Conservation (phyloP, 164 flowering plant species). For the Piper betle region DNA sequence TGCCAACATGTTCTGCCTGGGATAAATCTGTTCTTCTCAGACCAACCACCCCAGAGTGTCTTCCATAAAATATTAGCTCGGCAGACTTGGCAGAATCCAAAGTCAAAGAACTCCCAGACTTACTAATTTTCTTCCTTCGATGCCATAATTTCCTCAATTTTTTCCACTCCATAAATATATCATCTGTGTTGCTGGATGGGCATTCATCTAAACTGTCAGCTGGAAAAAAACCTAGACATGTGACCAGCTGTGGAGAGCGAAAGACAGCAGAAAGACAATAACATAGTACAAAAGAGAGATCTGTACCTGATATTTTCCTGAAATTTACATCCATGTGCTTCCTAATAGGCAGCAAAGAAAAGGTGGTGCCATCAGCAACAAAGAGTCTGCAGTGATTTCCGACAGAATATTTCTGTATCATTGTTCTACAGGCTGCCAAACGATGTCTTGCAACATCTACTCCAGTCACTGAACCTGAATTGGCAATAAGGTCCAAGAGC, state of each 20-base stretch:
- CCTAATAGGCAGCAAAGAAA: constrained; percentile 49
- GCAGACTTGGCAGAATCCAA: constrained; percentile 6
- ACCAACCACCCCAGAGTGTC: constrained; percentile 72
- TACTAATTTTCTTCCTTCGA: constrained; percentile 58
- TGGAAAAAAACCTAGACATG: constrained; percentile 1
- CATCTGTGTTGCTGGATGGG: constrained; percentile 21
- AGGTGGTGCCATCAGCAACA: constrained; percentile 89
- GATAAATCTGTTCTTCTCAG: constrained; percentile 39
- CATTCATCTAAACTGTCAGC: constrained; percentile 14
- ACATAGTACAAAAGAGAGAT: too few relatives aligned
- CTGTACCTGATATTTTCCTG: constrained; percentile 14
- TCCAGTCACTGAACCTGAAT: constrained; percentile 81
- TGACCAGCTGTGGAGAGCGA: too few relatives aligned
- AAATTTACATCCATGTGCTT: constrained; percentile 16
- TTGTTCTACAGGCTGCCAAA: constrained; percentile 84
- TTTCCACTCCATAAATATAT: constrained; percentile 56
- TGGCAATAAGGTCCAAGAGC: constrained; percentile 70
- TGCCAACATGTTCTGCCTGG: constrained; percentile 13
- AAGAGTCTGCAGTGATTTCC: constrained; percentile 76
- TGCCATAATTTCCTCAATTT: constrained; percentile 56
- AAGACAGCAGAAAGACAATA: too few relatives aligned
- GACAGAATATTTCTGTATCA: constrained; percentile 68
- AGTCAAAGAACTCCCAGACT: constrained; percentile 22
- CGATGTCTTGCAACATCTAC: constrained; percentile 87
- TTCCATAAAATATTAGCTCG: constrained; percentile 78